phyloP scores from a whole-genome alignment of 2,329 filamentous ascomycete species.

The Arthrocladium fulminans region DNA sequence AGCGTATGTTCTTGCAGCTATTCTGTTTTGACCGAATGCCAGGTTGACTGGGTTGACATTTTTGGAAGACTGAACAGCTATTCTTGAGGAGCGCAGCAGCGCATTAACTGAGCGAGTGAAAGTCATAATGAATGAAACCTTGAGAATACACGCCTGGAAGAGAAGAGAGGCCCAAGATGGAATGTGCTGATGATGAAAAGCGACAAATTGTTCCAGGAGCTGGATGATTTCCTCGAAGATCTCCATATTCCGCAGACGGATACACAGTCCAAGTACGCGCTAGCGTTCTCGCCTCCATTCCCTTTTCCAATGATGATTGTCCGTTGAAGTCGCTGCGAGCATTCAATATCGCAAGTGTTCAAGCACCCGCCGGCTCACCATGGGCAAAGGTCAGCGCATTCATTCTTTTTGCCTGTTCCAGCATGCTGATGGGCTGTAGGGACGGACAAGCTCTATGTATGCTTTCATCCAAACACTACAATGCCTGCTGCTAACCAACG shows the following conservation, averaged over 20 bases:
- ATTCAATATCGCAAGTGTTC: neutral
- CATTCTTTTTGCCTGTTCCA: constrained; percentile 14
- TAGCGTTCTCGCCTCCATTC: neutral
- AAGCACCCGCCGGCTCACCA: too few relatives aligned
- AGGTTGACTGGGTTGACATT: constrained; percentile 66
- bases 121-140: constrained; percentile 55
- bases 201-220: too few relatives aligned
- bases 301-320: neutral
- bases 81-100: constrained; percentile 72
- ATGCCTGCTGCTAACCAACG: constrained; percentile 10
- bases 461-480: constrained; percentile 11
- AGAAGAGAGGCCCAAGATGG: constrained; percentile 1
- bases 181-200: neutral
- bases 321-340: too few relatives aligned
- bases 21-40: constrained; percentile 38
- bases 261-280: too few relatives aligned
- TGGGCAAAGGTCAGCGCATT: constrained; percentile 33
- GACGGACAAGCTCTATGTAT: constrained; percentile 44
- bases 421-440: constrained; percentile 26
- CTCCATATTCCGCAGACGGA: too few relatives aligned
- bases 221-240: too few relatives aligned
- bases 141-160: constrained; percentile 1
- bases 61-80: constrained; percentile 56
- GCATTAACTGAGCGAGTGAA: constrained; percentile 69
- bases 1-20: constrained; percentile 48